Percentiles rank a stretch among this genome's conserved stretches.
phyloP scores from a whole-genome alignment of 768 basidiomycete species.

The Leccinum aurantiacum region DNA sequence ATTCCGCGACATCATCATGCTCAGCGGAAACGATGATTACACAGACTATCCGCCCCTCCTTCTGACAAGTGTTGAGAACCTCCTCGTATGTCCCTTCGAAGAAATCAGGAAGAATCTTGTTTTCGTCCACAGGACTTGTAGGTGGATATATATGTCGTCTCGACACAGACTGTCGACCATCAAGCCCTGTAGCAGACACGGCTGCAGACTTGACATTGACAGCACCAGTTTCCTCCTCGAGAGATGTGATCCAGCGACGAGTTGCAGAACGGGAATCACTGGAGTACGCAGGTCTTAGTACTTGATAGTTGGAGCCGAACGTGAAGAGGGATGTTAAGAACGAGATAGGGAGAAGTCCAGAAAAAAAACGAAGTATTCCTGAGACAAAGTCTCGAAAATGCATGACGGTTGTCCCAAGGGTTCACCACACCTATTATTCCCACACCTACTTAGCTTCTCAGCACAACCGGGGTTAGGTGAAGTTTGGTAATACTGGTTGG shows the following conservation, averaged over 20 bases:
- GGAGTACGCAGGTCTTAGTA: slow-evolving; percentile 35
- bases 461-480: too few species aligned
- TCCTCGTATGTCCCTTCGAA: slow-evolving; percentile 79
- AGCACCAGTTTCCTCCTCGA: slow-evolving; percentile 87
- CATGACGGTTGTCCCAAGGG: neutral
- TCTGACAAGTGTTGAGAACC: slow-evolving; percentile 67
- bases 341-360: slow-evolving; percentile 66
- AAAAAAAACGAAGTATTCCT: slow-evolving; percentile 61
- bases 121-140: slow-evolving; percentile 32
- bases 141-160: slow-evolving; percentile 32
- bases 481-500: too few species aligned
- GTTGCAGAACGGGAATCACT: slow-evolving; percentile 51
- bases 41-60: slow-evolving; percentile 72
- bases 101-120: slow-evolving; percentile 75
- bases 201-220: slow-evolving; percentile 48
- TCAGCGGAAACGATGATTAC: slow-evolving; percentile 84
- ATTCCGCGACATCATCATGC: slow-evolving; percentile 85
- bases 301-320: slow-evolving; percentile 41
- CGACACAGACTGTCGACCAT: slow-evolving; percentile 46
- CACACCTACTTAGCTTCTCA: too few species aligned
- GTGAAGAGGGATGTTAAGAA: slow-evolving; percentile 56
- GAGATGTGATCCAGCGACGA: slow-evolving; percentile 74
- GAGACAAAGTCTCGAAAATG: slow-evolving; percentile 34
- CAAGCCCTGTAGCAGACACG: slow-evolving; percentile 38
- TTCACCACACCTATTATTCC: too few species aligned